Base-by-base conservation (phyloP, 768 basidiomycete genomes). In the Mycena maculata region DNA sequence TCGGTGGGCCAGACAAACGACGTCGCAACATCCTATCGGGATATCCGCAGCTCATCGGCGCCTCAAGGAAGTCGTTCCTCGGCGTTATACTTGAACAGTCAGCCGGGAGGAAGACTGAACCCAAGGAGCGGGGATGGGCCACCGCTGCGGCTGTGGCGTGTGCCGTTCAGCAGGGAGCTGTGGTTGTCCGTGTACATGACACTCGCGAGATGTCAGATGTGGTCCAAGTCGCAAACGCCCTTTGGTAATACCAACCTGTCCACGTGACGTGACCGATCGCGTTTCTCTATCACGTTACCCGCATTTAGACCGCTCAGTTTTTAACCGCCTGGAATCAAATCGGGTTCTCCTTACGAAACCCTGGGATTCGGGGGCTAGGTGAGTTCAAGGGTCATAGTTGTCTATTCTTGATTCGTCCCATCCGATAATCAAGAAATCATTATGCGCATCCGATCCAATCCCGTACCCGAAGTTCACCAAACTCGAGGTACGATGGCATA, bases 11-110 rank as follows among this genome's bases (percentile, higher is more conserved):
- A 70, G 67, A 63, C 27, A 61, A 65, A 23, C 55, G 69, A 50
- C 71, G 64, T 22, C 77, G 77, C 45, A 92, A 91, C 66, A 80
- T 82, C 4, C 79, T 92, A 31, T 77, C 77, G 54, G 86, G 90
- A 39, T 87, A 90, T 75, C 87, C 92, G 0, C 78, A 84, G 22
- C 83, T 99, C 7, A 86, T 97, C 28, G 95, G 95, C 3, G 77
- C 89, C 1, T 96, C 94, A 12, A 82, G 91, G 52, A 99, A 99
- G 76, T 90, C 92, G 0, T 95, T 96, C 76, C 80, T 97, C 11
- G 95, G 94, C 0, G 76, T 78, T 2, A 82, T 95, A 23, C 83
- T 95, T 15, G 80, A 83, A 5, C 76, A 82, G 52, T 77, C 81
- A 18, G 63, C 76, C 31, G 91, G 90, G 1, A 79, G 87, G 22